phyloP scores from a whole-genome alignment of 2,329 filamentous ascomycete genomes.

The Aureobasidium sp. region DNA sequence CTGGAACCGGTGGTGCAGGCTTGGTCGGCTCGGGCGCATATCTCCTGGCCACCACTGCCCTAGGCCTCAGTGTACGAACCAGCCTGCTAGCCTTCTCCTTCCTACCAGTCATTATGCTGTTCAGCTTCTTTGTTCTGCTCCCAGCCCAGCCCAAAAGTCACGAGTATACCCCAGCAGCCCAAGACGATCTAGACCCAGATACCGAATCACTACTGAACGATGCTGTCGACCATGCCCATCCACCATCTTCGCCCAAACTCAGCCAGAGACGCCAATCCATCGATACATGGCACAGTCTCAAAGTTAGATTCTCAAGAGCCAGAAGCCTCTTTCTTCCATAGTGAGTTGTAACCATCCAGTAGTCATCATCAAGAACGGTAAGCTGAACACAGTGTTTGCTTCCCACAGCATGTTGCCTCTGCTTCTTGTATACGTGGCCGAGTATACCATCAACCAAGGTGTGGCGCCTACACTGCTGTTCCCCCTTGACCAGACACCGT shows the following conservation, averaged over 20 bases:
- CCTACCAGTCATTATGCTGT: constrained; percentile 72
- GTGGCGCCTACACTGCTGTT: constrained; percentile 87
- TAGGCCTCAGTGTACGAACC: constrained; percentile 65
- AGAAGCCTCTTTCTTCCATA: constrained; percentile 65
- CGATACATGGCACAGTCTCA: constrained; percentile 18
- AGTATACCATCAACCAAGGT: constrained; percentile 97
- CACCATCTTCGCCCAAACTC: background rate
- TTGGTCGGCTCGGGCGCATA: constrained; percentile 83
- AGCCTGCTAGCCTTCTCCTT: constrained; percentile 73
- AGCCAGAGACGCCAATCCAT: background rate
- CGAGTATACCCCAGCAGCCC: constrained; percentile 45
- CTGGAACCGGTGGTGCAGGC: constrained; percentile 83
- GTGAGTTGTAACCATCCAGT: constrained; percentile 33
- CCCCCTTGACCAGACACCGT: constrained; percentile 68
- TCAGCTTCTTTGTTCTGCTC: constrained; percentile 78
- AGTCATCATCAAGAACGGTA: background rate
- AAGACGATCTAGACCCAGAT: constrained; percentile 27
- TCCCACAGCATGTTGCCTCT: constrained; percentile 70
- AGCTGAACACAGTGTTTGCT: background rate
- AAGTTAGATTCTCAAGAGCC: constrained; percentile 52
- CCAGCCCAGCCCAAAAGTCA: constrained; percentile 49
- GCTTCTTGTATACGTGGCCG: constrained; percentile 85
- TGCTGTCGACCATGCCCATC: background rate
- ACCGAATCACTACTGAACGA: constrained; percentile 18
- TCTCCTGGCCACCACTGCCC: constrained; percentile 73